Evolutionary conservation across 257 asterid species (phyloP), one percentile per base, ranked within the genome.

Genomic region (Lithospermum erythrorhizon): DNA sequence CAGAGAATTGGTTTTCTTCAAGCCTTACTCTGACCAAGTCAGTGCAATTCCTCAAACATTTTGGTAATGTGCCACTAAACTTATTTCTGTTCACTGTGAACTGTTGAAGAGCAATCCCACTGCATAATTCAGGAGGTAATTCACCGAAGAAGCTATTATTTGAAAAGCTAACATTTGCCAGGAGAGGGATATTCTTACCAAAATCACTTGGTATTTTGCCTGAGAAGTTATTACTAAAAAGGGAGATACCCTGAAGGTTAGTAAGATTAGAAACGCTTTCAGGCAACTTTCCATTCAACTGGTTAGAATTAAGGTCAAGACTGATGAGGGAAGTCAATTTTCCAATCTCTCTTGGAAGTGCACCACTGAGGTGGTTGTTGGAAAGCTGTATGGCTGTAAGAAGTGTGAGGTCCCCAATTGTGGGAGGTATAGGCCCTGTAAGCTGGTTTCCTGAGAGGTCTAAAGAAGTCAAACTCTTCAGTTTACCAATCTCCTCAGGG

Each of bases 221-320:
- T 1, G 59, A 55, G 25, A 55, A 69, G 47, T 64, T 78, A 57
- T 90, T 87, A 69, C 70, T 76, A 24, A 68, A 80, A 57, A 90
- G 45, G 16, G 76, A 65, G 3, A 90, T 73, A 35, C 14, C 5
- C 16, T 0, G 14, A 62, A 87, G 80, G 8, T 47, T 60, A 27
- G 68, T 59, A 37, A 90, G 96, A 56, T 68, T 65, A 8, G 88
- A 78, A 23, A 81, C 63, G 69, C 83, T 67, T 6, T 70, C 78
- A 9, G 97, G 93, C 68, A 90, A 64, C 63, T 68, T 70, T 60
- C 97, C 96, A 41, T 68, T 78, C 65, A 90, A 58, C 59, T 61
- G 65, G 65, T 90, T 90, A 3, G 74, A 58, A 23, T 68, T 79
- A 71, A 85, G 69, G 72, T 75, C 86, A 2, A 90, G 70, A 48